Percentiles rank a stretch among this genome's conserved stretches.
Conservation (phyloP, 1,284 basidiomycete genomes). For the Peniophora sp. region DNA sequence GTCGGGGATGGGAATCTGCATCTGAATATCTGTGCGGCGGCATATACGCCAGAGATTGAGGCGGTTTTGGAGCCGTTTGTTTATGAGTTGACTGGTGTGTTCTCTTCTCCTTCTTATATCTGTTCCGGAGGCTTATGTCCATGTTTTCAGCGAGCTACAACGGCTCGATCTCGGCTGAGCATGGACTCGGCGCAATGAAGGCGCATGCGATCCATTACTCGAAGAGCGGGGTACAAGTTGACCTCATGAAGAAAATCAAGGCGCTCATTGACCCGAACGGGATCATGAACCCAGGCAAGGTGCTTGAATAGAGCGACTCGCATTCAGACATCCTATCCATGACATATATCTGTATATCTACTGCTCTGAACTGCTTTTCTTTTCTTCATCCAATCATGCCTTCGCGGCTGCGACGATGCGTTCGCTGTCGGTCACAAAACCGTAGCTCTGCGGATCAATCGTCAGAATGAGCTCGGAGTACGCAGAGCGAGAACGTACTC, state of each 20-base stretch:
- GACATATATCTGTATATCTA: too few species aligned
- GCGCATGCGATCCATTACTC: conserved; percentile 87
- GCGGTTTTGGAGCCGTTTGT: conserved; percentile 90
- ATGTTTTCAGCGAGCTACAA: conserved; percentile 48
- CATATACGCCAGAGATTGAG: conserved; percentile 81
- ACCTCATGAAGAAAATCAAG: conserved; percentile 89
- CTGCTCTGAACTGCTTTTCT: too few species aligned
- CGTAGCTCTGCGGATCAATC: conserved; percentile 36
- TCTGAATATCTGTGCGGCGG: conserved; percentile 85
- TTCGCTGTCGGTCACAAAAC: conserved; percentile 48
- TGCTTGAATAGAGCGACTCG: conserved; percentile 36
- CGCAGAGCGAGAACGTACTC: conserved; percentile 28
- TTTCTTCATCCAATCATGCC: too few species aligned
- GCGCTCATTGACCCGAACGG: conserved; percentile 85
- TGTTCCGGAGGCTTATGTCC: neutral
- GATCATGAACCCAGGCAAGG: conserved; percentile 89
- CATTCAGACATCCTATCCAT: too few species aligned
- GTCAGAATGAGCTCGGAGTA: neutral
- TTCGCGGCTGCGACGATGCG: conserved; percentile 23
- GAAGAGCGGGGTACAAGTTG: conserved; percentile 74
- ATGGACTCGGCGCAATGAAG: conserved; percentile 95
- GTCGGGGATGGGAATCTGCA: conserved; percentile 97
- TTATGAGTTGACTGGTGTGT: conserved; percentile 84
- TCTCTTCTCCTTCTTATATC: conserved; percentile 2
- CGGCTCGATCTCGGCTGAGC: conserved; percentile 95